Percentiles rank a stretch among this genome's conserved stretches.
These are phyloP conservation scores for Blastocystis hominis DNA, from an alignment of 352 stramenopile genomes.

Conservation along the genomic window DNA sequence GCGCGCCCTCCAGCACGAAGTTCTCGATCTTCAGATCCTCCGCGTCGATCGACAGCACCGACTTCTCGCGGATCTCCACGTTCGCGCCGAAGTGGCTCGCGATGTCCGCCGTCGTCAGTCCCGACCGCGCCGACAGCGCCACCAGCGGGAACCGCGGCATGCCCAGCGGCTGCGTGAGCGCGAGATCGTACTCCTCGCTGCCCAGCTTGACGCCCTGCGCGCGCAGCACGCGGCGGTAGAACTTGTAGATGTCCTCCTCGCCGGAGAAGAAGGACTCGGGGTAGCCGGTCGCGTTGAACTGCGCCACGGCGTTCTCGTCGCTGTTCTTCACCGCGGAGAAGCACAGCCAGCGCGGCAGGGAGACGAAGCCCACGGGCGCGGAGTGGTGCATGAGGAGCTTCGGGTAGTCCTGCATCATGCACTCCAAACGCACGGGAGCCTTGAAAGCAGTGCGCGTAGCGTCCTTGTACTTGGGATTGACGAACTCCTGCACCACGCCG, in stretches of 20 bases:
- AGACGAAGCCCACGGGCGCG: constrained; percentile 76
- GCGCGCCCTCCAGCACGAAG: constrained; percentile 69
- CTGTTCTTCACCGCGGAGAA: constrained; percentile 68
- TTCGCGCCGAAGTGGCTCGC: constrained; percentile 65
- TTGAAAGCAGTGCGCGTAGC: constrained; percentile 75
- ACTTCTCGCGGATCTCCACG: constrained; percentile 68
- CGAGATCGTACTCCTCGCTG: constrained; percentile 55
- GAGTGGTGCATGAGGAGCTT: constrained; percentile 67
- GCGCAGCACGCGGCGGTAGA: constrained; percentile 53
- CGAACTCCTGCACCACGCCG: constrained; percentile 80
- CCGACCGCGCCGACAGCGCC: constrained; percentile 54
- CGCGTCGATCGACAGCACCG: constrained; percentile 69
- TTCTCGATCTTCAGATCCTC: constrained; percentile 68
- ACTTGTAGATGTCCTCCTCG: constrained; percentile 60
- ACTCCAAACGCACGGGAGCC: constrained; percentile 80
- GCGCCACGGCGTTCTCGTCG: constrained; percentile 58
- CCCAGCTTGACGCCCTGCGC: constrained; percentile 54
- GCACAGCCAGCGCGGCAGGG: constrained; percentile 68
- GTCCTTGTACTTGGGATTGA: constrained; percentile 85
- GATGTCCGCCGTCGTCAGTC: constrained; percentile 63
- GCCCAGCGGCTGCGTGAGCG: constrained; percentile 58
- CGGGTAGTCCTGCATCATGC: constrained; percentile 87
- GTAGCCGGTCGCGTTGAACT: constrained; percentile 56
- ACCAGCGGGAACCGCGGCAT: constrained; percentile 42
- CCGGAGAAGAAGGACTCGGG: constrained; percentile 61